Conservation (phyloP, 805 yeast genomes). For the Grigorovia yakushimaensis region DNA sequence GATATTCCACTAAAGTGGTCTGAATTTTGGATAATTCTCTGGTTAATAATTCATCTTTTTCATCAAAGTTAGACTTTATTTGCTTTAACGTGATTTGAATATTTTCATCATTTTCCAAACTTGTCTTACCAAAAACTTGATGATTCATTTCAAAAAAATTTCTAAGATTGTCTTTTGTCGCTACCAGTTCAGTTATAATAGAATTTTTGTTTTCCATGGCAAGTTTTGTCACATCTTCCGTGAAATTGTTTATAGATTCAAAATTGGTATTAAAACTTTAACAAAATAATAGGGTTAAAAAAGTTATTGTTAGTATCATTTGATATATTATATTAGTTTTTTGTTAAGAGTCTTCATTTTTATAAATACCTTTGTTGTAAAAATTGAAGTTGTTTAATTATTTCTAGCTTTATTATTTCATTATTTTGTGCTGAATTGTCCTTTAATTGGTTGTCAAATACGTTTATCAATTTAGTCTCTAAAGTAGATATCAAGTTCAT, state of each 20-base stretch:
- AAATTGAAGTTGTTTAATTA: neutral
- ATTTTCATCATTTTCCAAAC: no score
- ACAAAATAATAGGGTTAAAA: neutral
- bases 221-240: neutral
- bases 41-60: neutral
- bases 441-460: neutral
- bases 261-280: neutral
- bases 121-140: no score
- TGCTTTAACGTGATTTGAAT: no score
- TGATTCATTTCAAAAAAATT: no score
- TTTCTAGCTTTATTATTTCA: neutral
- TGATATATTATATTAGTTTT: no score
- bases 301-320: neutral
- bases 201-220: neutral
- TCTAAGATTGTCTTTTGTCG: no score
- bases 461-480: neutral
- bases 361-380: neutral
- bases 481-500: neutral
- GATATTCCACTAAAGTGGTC: slow-evolving; percentile 5
- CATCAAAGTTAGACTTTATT: neutral
- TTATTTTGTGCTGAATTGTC: neutral
- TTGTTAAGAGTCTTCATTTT: neutral
- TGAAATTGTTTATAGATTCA: neutral
- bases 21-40: neutral
- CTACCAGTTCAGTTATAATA: neutral